phyloP scores from a whole-genome alignment of 1,284 basidiomycete species.

The Lignosus rhinocerotis region DNA sequence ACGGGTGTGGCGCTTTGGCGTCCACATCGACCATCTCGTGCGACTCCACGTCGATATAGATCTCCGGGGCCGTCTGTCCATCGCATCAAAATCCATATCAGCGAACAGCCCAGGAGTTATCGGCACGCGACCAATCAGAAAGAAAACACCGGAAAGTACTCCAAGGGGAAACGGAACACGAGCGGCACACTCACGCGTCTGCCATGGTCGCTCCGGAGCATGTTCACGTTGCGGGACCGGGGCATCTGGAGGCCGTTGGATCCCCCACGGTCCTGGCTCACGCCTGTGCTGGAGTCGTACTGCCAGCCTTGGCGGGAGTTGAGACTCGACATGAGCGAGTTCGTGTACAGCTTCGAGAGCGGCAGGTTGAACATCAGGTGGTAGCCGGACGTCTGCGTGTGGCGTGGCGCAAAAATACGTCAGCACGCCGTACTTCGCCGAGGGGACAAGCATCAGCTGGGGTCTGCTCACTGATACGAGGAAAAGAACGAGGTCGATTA shows the following conservation, averaged over 20 bases:
- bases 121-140: not conserved
- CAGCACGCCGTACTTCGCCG: no score
- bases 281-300: conserved; percentile 18
- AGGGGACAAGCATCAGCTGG: not conserved
- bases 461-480: conserved; percentile 26
- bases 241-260: not conserved
- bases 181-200: conserved; percentile 1
- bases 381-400: conserved; percentile 24
- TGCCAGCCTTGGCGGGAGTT: conserved; percentile 33
- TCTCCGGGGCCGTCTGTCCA: conserved; percentile 25
- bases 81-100: not conserved
- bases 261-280: not conserved
- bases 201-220: conserved; percentile 4
- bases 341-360: conserved; percentile 34
- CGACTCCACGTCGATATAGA: conserved; percentile 33
- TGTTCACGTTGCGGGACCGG: not conserved
- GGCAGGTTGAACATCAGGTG: conserved; percentile 34
- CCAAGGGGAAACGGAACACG: no score
- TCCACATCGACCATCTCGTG: conserved; percentile 31
- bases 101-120: not conserved
- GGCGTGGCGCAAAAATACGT: not conserved
- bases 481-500: conserved; percentile 33
- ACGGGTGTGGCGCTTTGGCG: conserved; percentile 2
- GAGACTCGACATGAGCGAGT: conserved; percentile 34
- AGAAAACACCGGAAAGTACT: not conserved